phyloP scores from a whole-genome alignment of 2,329 filamentous ascomycete species.

The Stachybotrys chartarum region DNA sequence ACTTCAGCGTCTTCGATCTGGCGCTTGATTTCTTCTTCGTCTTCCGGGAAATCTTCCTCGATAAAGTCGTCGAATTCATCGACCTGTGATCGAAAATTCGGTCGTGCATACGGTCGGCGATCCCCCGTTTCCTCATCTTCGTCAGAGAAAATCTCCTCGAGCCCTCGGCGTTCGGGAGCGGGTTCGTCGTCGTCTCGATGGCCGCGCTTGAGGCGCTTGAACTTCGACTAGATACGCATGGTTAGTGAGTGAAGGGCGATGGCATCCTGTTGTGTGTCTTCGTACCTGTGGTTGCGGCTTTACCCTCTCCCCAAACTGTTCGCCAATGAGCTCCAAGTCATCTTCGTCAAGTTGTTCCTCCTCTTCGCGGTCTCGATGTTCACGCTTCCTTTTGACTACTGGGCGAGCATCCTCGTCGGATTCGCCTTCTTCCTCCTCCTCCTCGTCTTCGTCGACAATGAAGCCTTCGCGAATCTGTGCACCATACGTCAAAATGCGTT shows the following conservation, averaged over 20 bases:
- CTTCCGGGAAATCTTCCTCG: slow-evolving; percentile 87
- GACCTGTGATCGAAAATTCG: slow-evolving; percentile 50
- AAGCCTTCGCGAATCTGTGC: slow-evolving; percentile 82
- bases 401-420: slow-evolving; percentile 46
- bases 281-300: slow-evolving; percentile 63
- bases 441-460: slow-evolving; percentile 88
- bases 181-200: slow-evolving; percentile 68
- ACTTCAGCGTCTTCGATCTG: slow-evolving; percentile 84
- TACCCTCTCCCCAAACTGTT: slow-evolving; percentile 59
- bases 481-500: too few relatives aligned
- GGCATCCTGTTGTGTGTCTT: not conserved
- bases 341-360: slow-evolving; percentile 92
- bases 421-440: slow-evolving; percentile 61
- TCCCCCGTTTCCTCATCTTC: slow-evolving; percentile 73
- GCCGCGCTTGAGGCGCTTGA: slow-evolving; percentile 93
- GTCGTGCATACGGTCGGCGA: slow-evolving; percentile 42
- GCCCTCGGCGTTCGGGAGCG: slow-evolving; percentile 57
- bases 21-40: slow-evolving; percentile 69
- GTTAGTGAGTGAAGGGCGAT: slow-evolving; percentile 1
- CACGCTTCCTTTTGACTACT: slow-evolving; percentile 64
- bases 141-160: slow-evolving; percentile 92
- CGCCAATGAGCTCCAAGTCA: slow-evolving; percentile 89
- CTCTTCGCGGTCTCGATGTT: slow-evolving; percentile 67
- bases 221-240: slow-evolving; percentile 62
- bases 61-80: slow-evolving; percentile 96